phyloP scores from a whole-genome alignment of 768 basidiomycete genomes.

The Lactifluus echinatus region DNA sequence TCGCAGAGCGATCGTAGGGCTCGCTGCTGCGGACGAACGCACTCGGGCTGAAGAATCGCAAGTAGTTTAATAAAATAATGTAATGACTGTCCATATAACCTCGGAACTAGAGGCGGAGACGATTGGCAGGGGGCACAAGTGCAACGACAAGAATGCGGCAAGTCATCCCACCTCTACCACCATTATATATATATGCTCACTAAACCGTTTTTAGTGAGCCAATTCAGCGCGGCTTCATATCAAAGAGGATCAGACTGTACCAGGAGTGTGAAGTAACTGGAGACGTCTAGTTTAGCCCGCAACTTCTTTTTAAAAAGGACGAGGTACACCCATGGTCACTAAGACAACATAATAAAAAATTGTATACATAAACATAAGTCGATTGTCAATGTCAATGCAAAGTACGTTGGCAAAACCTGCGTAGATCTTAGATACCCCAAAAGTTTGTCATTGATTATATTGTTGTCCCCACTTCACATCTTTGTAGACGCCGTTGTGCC shows the following conservation, averaged over 20 bases:
- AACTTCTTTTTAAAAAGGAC: neutral
- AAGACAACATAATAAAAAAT: neutral
- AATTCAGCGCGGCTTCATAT: neutral
- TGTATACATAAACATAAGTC: neutral
- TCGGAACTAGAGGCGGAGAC: neutral
- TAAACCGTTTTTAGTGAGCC: too few relatives aligned
- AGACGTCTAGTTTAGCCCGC: neutral
- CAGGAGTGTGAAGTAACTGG: neutral
- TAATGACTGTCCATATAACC: neutral
- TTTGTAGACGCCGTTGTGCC: constrained; percentile 47
- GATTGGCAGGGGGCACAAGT: too few relatives aligned
- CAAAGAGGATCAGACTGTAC: too few relatives aligned
- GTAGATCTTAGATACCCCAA: neutral
- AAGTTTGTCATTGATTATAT: constrained; percentile 42
- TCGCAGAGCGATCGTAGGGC: too few relatives aligned
- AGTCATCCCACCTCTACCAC: neutral
- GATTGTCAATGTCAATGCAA: neutral
- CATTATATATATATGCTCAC: too few relatives aligned
- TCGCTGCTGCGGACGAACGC: neutral
- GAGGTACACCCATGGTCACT: neutral
- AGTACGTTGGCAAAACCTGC: neutral
- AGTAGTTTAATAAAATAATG: too few relatives aligned
- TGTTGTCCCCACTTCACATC: constrained; percentile 50
- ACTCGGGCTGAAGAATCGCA: too few relatives aligned
- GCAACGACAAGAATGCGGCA: neutral